Base-by-base conservation (phyloP, 805 yeast species). In the Saccharomyces paradoxus region DNA sequence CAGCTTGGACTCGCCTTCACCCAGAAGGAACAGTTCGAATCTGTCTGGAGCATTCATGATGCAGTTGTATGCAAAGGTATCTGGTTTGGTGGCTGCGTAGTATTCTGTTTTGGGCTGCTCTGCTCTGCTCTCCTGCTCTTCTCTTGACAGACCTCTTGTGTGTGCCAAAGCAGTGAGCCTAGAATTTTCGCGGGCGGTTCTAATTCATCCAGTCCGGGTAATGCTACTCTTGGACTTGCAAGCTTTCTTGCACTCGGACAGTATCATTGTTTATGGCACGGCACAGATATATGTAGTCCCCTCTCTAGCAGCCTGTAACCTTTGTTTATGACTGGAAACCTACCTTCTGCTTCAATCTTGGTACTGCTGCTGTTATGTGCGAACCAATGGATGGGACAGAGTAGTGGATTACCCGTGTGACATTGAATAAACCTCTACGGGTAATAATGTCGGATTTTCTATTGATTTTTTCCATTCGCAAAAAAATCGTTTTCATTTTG, bases 1-100 rank as follows among this genome's bases (percentile, higher is more conserved):
- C 57, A 94, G 79, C 88, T 94, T 94, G 52, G 92, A 87, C 53
- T 89, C 95, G 53, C 99, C 98, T 71, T 94, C 99, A n/a, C 97
- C 98, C 63, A 94, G 79, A 63, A 94, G 82, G 70, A 94, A 94
- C 46, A 94, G 82, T 77, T 94, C 99, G 71, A 92, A 94, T 79
- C 99, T 86, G 76, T 94, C 99, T 73, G 99, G 99, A 66, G 98
- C 98, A 75, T 94, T 94, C 99, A 94, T 92, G 27, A 31, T n/a
- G 49, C 49, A 21, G 29, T 22, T n/a, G 17, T 46, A 8, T 26
- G n/a, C 30, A 7, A 26, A 24, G 4, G 49, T 46, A 9, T 14
- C 8, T 46, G 29, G 49, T 21, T 27, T 10, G 28, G 9, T 26
- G 29, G 26, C 24, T 44, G 31, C 37, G 37, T 31, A 13, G 37